phyloP scores from a whole-genome alignment of 164 flowering plant genomes.

The Nelumbo lutea region DNA sequence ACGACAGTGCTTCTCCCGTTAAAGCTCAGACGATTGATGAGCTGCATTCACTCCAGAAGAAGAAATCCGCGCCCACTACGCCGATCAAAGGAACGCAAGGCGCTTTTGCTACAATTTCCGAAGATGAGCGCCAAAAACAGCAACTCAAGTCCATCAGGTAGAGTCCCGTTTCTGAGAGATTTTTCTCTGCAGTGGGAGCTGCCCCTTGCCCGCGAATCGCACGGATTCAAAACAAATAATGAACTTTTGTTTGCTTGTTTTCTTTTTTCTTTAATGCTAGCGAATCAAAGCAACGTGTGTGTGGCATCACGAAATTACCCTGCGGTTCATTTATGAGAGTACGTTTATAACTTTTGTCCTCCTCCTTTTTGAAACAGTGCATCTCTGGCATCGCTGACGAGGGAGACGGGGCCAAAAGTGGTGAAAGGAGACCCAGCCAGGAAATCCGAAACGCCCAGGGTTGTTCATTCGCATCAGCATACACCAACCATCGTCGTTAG shows the following conservation, averaged over 20 bases:
- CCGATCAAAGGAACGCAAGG: slow-evolving; percentile 45
- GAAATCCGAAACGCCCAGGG: slow-evolving; percentile 42
- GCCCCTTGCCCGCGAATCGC: too few species aligned
- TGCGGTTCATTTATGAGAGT: too few species aligned
- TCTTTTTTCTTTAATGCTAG: too few species aligned
- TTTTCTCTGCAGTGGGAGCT: too few species aligned
- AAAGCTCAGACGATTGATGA: slow-evolving; percentile 79
- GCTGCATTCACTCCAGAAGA: slow-evolving; percentile 78
- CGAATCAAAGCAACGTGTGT: too few species aligned
- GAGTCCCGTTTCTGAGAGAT: too few species aligned
- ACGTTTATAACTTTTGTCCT: too few species aligned
- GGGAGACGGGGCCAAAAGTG: slow-evolving; percentile 91
- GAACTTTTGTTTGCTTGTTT: too few species aligned
- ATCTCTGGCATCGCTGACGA: slow-evolving; percentile 86
- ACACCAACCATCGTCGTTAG: slow-evolving; percentile 54
- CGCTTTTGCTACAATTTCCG: slow-evolving; percentile 38
- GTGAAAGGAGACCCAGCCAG: slow-evolving; percentile 88
- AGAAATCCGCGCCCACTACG: slow-evolving; percentile 71
- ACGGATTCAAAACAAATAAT: too few species aligned
- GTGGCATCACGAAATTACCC: too few species aligned
- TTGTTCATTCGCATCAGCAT: slow-evolving; percentile 29
- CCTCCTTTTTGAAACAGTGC: slow-evolving; percentile 42
- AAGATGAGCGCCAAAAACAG: slow-evolving; percentile 72
- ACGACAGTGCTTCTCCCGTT: slow-evolving; percentile 50
- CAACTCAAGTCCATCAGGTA: slow-evolving; percentile 98